A percentile compares a stretch with the other conserved stretches of the same genome.
Evolutionary conservation across 495 filamentous ascomycete species (phyloP).

Genomic region (Aspergillus kassunensis): DNA sequence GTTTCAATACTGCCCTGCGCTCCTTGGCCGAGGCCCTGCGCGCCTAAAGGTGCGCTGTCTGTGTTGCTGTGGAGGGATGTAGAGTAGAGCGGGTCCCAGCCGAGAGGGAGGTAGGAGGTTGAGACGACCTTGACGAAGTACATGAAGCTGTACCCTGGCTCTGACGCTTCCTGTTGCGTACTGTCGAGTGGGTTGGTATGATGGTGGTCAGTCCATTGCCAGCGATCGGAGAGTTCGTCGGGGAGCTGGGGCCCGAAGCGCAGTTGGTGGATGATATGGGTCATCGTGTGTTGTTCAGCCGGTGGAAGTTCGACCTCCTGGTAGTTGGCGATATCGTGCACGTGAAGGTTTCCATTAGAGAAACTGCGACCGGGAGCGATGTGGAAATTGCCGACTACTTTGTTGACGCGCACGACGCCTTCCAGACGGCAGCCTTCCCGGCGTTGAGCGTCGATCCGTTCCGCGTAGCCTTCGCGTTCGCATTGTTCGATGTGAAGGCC

Average conservation of each 20-base stretch:
- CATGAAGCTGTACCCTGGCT: slow-evolving; percentile 92
- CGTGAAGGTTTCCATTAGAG: slow-evolving; percentile 91
- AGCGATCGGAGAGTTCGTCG: slow-evolving; percentile 58
- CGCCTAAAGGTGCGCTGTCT: slow-evolving; percentile 54
- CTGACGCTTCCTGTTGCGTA: slow-evolving; percentile 69
- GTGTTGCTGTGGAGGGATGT: slow-evolving; percentile 44
- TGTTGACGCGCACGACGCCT: slow-evolving; percentile 90
- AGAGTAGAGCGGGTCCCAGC: slow-evolving; percentile 60
- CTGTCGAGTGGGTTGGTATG: slow-evolving; percentile 89
- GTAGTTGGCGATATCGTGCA: slow-evolving; percentile 95
- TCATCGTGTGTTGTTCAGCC: slow-evolving; percentile 74
- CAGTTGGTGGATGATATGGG: slow-evolving; percentile 83
- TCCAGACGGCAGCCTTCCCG: slow-evolving; percentile 94
- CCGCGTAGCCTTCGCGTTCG: slow-evolving; percentile 85
- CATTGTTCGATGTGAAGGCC: slow-evolving; percentile 95
- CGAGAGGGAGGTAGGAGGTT: slow-evolving; percentile 88
- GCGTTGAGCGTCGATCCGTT: slow-evolving; percentile 80
- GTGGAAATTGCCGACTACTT: slow-evolving; percentile 98
- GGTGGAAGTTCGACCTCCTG: slow-evolving; percentile 53
- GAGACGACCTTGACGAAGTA: slow-evolving; percentile 99
- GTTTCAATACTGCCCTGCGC: slow-evolving; percentile 83
- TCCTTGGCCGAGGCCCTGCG: slow-evolving; percentile 53
- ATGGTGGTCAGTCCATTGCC: slow-evolving; percentile 86
- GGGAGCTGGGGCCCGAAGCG: slow-evolving; percentile 92
- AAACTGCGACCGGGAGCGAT: slow-evolving; percentile 93